Evolutionary conservation across 177 flowering plant genomes (phyloP), one percentile per base, ranked within the genome.

Genomic region (Vitis hybrid): DNA sequence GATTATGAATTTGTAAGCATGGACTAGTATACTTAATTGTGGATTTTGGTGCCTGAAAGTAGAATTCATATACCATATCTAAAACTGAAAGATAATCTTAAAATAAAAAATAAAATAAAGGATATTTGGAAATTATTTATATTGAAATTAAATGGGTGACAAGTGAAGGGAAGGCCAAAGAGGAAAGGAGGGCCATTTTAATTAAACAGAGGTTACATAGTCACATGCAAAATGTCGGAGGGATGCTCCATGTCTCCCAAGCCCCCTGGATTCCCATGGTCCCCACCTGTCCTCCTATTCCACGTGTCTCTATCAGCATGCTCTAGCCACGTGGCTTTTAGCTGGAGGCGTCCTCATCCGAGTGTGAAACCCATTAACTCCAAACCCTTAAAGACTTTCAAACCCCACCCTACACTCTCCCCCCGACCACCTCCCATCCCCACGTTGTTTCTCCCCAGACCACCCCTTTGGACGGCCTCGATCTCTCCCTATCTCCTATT

Each of bases 291-390:
- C 19, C 5, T 55, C 19, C 21, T 34, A 50, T 15, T 10, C 72
- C 70, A 73, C 79, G 76, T 77, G 72, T 61, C 75, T 10, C 32
- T 18, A 5, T 40, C 8, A 15, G 0, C 19, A 15, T 15, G 1
- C 8, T 48, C 5, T 6, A 14, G 74, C 76, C 79, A 79, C 84
- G 78, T 74, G 86, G 64, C 84, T 7, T 7, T 34, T 26, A 69
- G 72, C 66, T 71, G 73, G 77, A 68, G 65, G 51, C 57, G 79
- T 72, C 73, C 71, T 40, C n/a, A 64, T 30, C 15, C 10, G 9
- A 10, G 45, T 18, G 56, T 19, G 9, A 32, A 58, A 45, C 4
- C 54, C 52, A 54, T 15, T 7, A 21, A 32, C 59, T 40, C 17
- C 12, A 79, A 71, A 60, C n/a, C 54, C 66, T 64, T 49, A 56